A percentile compares a stretch with the other conserved stretches of the same genome.
Evolutionary conservation across 768 basidiomycete species (phyloP).

Genomic region (Naganishia onofrii): DNA sequence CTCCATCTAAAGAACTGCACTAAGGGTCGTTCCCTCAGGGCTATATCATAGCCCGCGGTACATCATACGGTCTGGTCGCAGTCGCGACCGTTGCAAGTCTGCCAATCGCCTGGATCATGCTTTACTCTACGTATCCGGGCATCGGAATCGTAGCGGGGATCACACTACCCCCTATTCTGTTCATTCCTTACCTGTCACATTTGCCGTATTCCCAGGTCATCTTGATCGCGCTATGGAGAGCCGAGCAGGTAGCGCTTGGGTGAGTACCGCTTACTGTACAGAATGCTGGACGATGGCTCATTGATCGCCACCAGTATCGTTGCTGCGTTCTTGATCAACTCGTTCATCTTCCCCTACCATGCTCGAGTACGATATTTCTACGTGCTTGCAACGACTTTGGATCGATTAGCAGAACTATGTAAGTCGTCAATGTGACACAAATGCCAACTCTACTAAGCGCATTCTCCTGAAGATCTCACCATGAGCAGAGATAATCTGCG

Average conservation of each 20-base stretch:
- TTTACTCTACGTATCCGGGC: constrained; percentile 40
- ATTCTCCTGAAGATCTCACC: constrained; percentile 35
- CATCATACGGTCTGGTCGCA: constrained; percentile 46
- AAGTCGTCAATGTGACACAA: constrained; percentile 19
- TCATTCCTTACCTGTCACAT: constrained; percentile 44
- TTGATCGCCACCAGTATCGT: constrained; percentile 38
- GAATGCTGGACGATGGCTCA: background rate
- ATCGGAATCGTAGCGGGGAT: constrained; percentile 46
- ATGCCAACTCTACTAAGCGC: background rate
- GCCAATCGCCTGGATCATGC: constrained; percentile 48
- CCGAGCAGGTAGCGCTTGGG: constrained; percentile 45
- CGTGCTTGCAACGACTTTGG: constrained; percentile 40
- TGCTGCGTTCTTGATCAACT: constrained; percentile 49
- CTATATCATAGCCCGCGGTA: constrained; percentile 43
- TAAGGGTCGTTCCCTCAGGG: constrained; percentile 32
- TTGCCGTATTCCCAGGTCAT: constrained; percentile 37
- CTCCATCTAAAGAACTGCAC: background rate
- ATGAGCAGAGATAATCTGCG: constrained; percentile 49
- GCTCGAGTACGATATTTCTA: constrained; percentile 46
- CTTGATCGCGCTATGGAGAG: constrained; percentile 45
- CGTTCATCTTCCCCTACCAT: constrained; percentile 49
- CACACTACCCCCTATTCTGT: constrained; percentile 51
- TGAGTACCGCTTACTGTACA: background rate
- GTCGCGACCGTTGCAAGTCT: constrained; percentile 45
- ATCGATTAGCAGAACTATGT: constrained; percentile 46